Evolutionary conservation across 2,329 filamentous ascomycete genomes (phyloP), one percentile per base, ranked within the genome.

Genomic region (Phaeosphaeriaceae sp.): DNA sequence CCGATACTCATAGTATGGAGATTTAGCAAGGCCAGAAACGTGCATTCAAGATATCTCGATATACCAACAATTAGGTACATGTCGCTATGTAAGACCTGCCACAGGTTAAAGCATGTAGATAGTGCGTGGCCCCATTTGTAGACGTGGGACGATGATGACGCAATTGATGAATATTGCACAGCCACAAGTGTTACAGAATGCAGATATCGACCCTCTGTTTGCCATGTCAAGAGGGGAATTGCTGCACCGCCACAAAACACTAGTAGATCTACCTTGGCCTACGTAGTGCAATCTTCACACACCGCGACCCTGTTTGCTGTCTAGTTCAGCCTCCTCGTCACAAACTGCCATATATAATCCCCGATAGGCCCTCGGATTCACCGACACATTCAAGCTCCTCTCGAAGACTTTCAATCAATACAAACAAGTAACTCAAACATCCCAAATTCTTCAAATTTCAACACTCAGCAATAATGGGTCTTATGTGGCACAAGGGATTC

Each of bases 401-500:
- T 43, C 34, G 21, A 29, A 46, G 29, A 26, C 34, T 23, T 12
- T 32, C 23, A 21, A 23, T 17, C n/a, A 37, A 26, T 7, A 26
- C 23, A 26, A 26, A 8, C 23, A 26, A 26, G 23, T 26, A 46
- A 17, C 32, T 30, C 20, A 30, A 34, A 18, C 28, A 28, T 41
- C 17, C 34, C 26, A 46, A 36, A 41, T 32, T 41, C n/a, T 37
- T 32, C 35, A 48, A 55, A 47, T 48, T 50, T 20, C 45, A 56
- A 53, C 34, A 46, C 46, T 23, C 47, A 58, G 29, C 46, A 54
- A 73, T 15, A 34, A 79, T 78, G 76, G 70, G 70, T 71, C 68
- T 78, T 55, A 74, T 79, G 70, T 78, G 76, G 74, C 77, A 75
- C 39, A 78, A 79, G 62, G 66, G 71, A 51, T 78, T 58, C 39